Percentiles rank a stretch among this genome's conserved stretches.
These are phyloP conservation scores for Saxophila tyrrhenica DNA, from an alignment of 495 filamentous ascomycete species.

Conservation along the genomic window DNA sequence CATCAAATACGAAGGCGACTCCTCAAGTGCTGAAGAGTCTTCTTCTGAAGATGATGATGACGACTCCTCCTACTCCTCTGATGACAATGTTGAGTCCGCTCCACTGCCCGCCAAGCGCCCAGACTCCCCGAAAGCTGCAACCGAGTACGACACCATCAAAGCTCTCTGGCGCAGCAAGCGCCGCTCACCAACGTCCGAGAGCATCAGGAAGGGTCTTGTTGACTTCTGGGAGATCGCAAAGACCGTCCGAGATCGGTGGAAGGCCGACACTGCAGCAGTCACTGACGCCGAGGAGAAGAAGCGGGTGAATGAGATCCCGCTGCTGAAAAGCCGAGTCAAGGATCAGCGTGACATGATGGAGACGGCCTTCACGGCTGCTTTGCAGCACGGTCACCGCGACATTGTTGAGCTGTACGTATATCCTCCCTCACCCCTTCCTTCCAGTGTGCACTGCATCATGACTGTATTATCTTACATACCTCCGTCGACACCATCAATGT, in stretches of 20 bases:
- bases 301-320: conserved; percentile 37
- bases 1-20: conserved; percentile 27
- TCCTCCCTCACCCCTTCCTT: conserved; percentile 15
- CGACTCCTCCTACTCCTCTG: conserved; percentile 40
- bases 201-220: conserved; percentile 41
- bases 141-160: conserved; percentile 51
- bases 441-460: conserved; percentile 1
- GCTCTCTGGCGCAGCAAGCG: conserved; percentile 55
- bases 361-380: conserved; percentile 45
- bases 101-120: conserved; percentile 43
- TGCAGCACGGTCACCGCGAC: conserved; percentile 50
- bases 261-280: conserved; percentile 44
- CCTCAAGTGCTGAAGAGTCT: conserved; percentile 22
- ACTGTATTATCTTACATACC: too few species aligned
- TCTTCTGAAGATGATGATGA: conserved; percentile 34
- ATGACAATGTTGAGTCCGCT: conserved; percentile 41
- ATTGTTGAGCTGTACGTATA: conserved; percentile 54
- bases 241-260: conserved; percentile 51
- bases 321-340: conserved; percentile 39
- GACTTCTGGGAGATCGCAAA: conserved; percentile 54
- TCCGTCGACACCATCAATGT: too few species aligned
- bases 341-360: conserved; percentile 49
- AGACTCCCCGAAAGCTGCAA: conserved; percentile 41
- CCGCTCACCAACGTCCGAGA: conserved; percentile 31
- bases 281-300: conserved; percentile 45